Percentiles rank a stretch among this genome's conserved stretches.
phyloP scores from a whole-genome alignment of 2,329 filamentous ascomycete genomes.

The Stromatinia cepivora region DNA sequence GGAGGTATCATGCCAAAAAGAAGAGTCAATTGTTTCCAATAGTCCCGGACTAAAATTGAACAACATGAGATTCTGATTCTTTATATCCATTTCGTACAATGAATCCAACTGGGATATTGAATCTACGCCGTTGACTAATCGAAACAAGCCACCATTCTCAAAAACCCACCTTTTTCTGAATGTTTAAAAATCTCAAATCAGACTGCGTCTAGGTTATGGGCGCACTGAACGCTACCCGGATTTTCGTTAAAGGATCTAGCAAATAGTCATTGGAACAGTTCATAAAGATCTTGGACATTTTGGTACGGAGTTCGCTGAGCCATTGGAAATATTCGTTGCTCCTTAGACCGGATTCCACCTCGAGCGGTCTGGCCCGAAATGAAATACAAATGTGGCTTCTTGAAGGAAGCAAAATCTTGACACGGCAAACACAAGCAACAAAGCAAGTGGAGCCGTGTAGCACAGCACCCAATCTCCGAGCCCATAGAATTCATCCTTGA shows the following conservation, averaged over 20 bases:
- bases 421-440: not conserved
- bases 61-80: not conserved
- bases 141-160: not conserved
- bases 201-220: not conserved
- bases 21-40: not conserved
- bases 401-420: not conserved
- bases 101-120: not conserved
- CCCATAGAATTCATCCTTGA: not conserved
- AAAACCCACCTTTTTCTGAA: not conserved
- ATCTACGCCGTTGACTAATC: not conserved
- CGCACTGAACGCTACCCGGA: not conserved
- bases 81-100: not conserved
- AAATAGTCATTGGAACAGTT: not conserved
- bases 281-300: not conserved
- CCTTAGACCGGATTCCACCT: not conserved
- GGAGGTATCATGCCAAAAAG: not conserved
- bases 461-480: too few species aligned
- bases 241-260: not conserved
- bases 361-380: too few species aligned
- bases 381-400: not conserved
- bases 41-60: not conserved
- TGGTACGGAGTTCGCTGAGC: not conserved
- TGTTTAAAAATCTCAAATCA: not conserved
- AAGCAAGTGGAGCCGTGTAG: too few species aligned
- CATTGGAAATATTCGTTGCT: not conserved